Evolutionary conservation across 202 grass and related monocot genomes (phyloP).

Genomic region (Panicum hallii): DNA sequence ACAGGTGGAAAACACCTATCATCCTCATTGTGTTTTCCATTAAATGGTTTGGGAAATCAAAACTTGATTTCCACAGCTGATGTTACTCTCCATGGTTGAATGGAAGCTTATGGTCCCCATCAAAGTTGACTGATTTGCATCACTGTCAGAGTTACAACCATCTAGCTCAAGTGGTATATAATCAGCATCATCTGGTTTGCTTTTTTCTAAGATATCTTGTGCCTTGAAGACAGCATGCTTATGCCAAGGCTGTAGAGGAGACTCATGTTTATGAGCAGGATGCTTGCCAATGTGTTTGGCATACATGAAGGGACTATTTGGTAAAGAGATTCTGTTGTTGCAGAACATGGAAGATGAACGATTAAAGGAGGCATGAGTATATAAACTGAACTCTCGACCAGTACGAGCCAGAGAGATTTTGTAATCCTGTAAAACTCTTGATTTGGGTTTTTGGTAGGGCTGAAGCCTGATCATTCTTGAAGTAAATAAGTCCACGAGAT

Average conservation of each 20-base stretch:
- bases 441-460: constrained; percentile 53
- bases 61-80: constrained; percentile 44
- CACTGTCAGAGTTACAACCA: constrained; percentile 45
- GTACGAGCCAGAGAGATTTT: constrained; percentile 53
- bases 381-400: constrained; percentile 31
- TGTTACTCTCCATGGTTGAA: constrained; percentile 34
- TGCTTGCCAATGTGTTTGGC: constrained; percentile 38
- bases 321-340: constrained; percentile 47
- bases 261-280: constrained; percentile 33
- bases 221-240: constrained; percentile 46
- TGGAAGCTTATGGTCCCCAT: constrained; percentile 38
- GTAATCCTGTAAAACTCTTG: constrained; percentile 56
- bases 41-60: constrained; percentile 45
- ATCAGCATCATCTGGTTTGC: constrained; percentile 47
- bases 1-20: constrained; percentile 30
- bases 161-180: constrained; percentile 57
- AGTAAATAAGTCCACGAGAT: constrained; percentile 61
- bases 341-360: constrained; percentile 34
- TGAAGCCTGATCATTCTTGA: constrained; percentile 58
- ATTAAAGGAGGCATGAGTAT: constrained; percentile 11
- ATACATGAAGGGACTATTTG: constrained; percentile 24
- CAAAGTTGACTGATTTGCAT: constrained; percentile 35
- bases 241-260: constrained; percentile 3
- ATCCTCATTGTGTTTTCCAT: constrained; percentile 29
- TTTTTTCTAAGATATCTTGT: constrained; percentile 41